phyloP scores from a whole-genome alignment of 495 filamentous ascomycete genomes.

The Neurospora sp. region DNA sequence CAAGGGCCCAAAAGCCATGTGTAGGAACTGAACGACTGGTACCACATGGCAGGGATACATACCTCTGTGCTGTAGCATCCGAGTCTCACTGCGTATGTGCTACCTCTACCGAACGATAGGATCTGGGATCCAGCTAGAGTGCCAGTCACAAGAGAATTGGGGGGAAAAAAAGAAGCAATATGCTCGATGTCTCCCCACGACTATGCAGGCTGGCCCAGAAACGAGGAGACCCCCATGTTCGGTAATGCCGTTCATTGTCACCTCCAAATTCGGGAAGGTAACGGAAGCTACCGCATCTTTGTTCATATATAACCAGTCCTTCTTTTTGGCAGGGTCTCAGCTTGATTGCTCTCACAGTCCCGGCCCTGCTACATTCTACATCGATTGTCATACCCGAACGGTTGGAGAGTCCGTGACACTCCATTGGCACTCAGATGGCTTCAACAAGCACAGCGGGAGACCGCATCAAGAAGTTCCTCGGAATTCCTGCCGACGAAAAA shows the following conservation, averaged over 20 bases:
- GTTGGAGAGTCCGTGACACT: background rate
- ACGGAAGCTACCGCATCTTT: background rate
- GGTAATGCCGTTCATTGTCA: background rate
- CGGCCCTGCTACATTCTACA: background rate
- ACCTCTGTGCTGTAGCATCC: background rate
- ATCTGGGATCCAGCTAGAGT: background rate
- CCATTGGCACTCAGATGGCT: background rate
- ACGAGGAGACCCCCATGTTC: background rate
- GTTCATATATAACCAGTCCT: conserved; percentile 12
- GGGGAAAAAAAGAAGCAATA: background rate
- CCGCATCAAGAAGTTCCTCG: conserved; percentile 21
- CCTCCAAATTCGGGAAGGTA: background rate
- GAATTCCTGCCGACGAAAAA: conserved; percentile 14
- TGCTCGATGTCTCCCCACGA: background rate
- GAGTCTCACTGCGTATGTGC: background rate
- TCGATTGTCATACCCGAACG: background rate
- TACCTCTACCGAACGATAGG: background rate
- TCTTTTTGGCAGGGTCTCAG: background rate
- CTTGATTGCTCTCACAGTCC: background rate
- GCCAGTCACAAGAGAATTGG: background rate
- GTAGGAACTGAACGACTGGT: background rate
- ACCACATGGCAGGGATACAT: background rate
- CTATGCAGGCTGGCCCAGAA: background rate
- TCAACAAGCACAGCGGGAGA: conserved; percentile 11
- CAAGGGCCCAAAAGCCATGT: background rate